Conservation (phyloP, 768 basidiomycete genomes). For the Hericium rajendrae region DNA sequence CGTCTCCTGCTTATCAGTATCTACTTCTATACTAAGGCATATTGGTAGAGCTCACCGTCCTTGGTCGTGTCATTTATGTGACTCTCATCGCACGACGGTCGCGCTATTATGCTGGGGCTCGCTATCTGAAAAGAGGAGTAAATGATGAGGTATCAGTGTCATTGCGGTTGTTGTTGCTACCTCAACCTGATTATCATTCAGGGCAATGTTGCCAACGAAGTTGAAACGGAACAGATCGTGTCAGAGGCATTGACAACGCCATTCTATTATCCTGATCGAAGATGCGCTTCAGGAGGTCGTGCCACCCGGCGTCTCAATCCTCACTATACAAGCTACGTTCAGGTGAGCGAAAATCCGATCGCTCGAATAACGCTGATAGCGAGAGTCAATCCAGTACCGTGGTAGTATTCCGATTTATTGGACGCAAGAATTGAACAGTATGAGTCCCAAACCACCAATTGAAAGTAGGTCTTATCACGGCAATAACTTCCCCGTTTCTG, state of each 20-base stretch:
- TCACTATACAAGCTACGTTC: constrained; percentile 91
- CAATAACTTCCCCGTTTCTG: neutral
- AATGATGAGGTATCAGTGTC: constrained; percentile 66
- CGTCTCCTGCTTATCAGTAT: constrained; percentile 22
- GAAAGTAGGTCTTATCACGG: constrained; percentile 54
- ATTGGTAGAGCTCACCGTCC: constrained; percentile 74
- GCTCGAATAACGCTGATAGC: neutral
- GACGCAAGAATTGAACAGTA: constrained; percentile 87
- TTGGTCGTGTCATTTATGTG: constrained; percentile 84
- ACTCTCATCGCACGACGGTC: constrained; percentile 94
- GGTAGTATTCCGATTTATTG: constrained; percentile 96
- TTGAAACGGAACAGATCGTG: constrained; percentile 97
- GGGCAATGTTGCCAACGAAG: constrained; percentile 98
- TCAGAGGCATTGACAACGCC: constrained; percentile 84
- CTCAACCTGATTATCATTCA: constrained; percentile 19
- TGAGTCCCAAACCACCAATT: constrained; percentile 91
- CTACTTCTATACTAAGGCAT: neutral
- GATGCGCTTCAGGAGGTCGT: constrained; percentile 22
- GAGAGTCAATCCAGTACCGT: constrained; percentile 48
- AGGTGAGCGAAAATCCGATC: constrained; percentile 34
- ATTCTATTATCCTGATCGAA: constrained; percentile 62
- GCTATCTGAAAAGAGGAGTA: constrained; percentile 89
- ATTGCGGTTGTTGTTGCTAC: neutral
- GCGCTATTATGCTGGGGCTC: constrained; percentile 89
- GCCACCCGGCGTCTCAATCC: constrained; percentile 56